Conservation (phyloP, 306 rosid species). For the Ochetophila trinervis region DNA sequence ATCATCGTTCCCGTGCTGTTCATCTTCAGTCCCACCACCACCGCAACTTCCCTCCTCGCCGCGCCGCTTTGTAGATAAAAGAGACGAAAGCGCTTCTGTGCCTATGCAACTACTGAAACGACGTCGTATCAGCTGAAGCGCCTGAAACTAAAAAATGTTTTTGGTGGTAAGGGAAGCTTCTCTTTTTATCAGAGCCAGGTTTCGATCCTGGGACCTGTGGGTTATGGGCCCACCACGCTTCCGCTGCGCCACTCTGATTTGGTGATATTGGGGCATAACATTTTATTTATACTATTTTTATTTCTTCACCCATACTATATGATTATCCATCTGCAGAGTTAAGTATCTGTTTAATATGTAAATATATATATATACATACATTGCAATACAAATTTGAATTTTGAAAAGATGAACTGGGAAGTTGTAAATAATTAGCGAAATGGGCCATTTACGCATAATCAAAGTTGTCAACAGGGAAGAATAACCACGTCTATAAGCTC, state of each 20-base stretch:
- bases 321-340: too few species aligned
- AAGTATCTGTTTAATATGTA: too few species aligned
- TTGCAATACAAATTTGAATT: background rate
- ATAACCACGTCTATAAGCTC: background rate
- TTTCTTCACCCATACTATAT: too few species aligned
- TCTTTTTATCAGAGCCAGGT: conserved; percentile 33
- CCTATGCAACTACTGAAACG: too few species aligned
- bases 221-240: conserved; percentile 50
- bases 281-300: too few species aligned
- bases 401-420: too few species aligned
- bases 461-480: background rate
- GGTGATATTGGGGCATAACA: background rate
- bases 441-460: background rate
- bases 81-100: too few species aligned
- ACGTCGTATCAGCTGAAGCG: background rate
- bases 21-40: background rate
- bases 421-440: background rate
- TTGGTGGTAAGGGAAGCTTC: background rate
- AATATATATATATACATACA: too few species aligned
- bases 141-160: too few species aligned
- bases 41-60: background rate
- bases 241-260: conserved; percentile 51
- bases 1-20: background rate
- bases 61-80: background rate
- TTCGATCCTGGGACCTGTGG: conserved; percentile 55